Base-by-base conservation (phyloP, 139 green algal species). In the Desmodesmus armatus region DNA sequence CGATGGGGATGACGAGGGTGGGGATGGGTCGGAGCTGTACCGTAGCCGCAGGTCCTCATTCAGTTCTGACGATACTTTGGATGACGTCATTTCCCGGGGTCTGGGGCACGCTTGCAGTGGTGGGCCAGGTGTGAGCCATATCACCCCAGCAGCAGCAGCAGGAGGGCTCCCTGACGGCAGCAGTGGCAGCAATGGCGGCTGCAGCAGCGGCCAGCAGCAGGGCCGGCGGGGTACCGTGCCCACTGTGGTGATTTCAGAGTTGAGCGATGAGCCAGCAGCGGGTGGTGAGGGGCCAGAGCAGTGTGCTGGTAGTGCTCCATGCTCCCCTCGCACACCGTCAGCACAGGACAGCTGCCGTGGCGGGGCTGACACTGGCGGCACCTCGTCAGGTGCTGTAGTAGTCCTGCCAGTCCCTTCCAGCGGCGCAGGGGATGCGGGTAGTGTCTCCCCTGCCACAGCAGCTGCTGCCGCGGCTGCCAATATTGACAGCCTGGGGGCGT, bases 131-230 rank as follows among this genome's bases (percentile, higher is more conserved):
- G 69, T 74, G 79, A 44, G 70, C 62, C 62, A 67, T 69, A 27
- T 37, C 47, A 58, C 29, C 66, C 29, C 51, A 65, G 73, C 47
- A 41, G 47, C 47, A 67, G 58, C 35, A 77, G 76, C 40, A 37
- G 41, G 23, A 37, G 41, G 31, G 51, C 41, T 39, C n/a, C n/a
- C n/a, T n/a, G n/a, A n/a, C n/a, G 40, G 47, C 71, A 83, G 47
- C 25, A 70, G 85, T 47, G 86, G 78, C 74, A 69, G 78, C 15
- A 86, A 70, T 40, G 78, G 37, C 63, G 49, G n/a, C 35, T 53
- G 7, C 78, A 72, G 73, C 83, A 70, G 31, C 51, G 60, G 70
- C 70, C 51, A n/a, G 47, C 37, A 53, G 41, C 78, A 25, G 55
- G n/a, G n/a, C n/a, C n/a, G n/a, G n/a, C n/a, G n/a, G n/a, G n/a